phyloP scores from a whole-genome alignment of 768 basidiomycete species.

The Lactarius hengduanensis region DNA sequence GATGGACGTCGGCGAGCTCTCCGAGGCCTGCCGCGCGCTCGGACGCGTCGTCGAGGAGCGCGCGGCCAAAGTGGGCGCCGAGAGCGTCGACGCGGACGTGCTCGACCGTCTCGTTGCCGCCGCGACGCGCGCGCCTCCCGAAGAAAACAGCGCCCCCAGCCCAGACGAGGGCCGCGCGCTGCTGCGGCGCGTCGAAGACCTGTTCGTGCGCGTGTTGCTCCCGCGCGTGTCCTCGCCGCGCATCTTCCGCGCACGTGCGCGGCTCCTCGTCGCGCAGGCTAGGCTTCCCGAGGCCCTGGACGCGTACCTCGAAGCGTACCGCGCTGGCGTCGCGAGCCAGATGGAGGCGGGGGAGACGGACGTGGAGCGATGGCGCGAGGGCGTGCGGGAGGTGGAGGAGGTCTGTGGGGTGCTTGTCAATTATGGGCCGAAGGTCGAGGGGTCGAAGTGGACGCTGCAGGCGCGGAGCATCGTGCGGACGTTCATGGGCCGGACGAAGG shows the following conservation, averaged over 20 bases:
- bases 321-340: constrained; percentile 58
- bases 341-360: constrained; percentile 70
- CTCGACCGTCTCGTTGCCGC: constrained; percentile 87
- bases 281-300: constrained; percentile 77
- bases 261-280: constrained; percentile 70
- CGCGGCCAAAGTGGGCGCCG: constrained; percentile 48
- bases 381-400: constrained; percentile 76
- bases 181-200: constrained; percentile 58
- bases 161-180: constrained; percentile 66
- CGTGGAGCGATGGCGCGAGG: constrained; percentile 67
- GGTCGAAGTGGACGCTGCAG: constrained; percentile 79
- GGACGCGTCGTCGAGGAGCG: constrained; percentile 78
- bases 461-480: constrained; percentile 83
- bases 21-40: constrained; percentile 83
- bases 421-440: constrained; percentile 68
- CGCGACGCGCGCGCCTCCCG: constrained; percentile 57
- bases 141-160: constrained; percentile 41
- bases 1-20: constrained; percentile 89
- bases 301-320: constrained; percentile 84
- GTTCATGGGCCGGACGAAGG: constrained; percentile 83
- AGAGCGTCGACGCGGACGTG: constrained; percentile 80
- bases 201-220: constrained; percentile 78
- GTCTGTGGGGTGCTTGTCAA: constrained; percentile 80
- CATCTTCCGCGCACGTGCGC: constrained; percentile 80
- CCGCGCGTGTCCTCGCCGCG: constrained; percentile 77